Evolutionary conservation across 1,284 basidiomycete species (phyloP), one percentile per base, ranked within the genome.

Genomic region (Microbotryum silenes-acaulis): DNA sequence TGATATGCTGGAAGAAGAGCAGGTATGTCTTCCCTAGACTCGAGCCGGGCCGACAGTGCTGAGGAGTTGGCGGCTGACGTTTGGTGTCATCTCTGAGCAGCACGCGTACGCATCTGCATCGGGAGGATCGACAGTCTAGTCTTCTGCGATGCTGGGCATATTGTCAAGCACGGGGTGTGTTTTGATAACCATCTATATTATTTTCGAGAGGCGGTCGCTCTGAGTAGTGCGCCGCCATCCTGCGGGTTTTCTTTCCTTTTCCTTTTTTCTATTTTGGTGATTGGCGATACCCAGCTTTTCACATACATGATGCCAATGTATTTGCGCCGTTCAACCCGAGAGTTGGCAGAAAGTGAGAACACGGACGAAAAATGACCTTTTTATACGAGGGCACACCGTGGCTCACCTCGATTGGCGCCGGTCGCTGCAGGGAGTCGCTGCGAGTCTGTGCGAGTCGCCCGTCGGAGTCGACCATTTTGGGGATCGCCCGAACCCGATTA

Each of bases 91-190:
- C 29, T 25, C n/a, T 29, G 23, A 33, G 31, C 20, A 53, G 51
- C 51, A 53, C 25, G 51, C 51, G 20, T 53, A 53, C 31, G 51
- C 51, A n/a, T 53, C 51, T 25, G 51, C 21, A 20, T 25, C 51
- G 10, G 51, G 51, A n/a, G 51, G 25, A 29, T 25, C 25, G 20
- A 33, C 51, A 23, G 51, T 29, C 31, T 53, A 33, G 27, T 50
- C 12, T 50, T 12, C 20, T 50, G 12, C 8, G 27, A 27, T 50
- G 48, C 27, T 50, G 48, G 20, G 12, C 48, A 20, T 49, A 49
- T 49, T 49, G 48, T 23, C 48, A 14, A 10, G 48, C 21, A 23
- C 20, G 3, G 20, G n/a, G 21, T 23, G 48, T 27, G 31, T 31
- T 31, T 50, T n/a, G 48, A 23, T 49, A 49, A 12, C 48, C 21